Evolutionary conservation across 176 grass and related monocot species (phyloP), one percentile per base, ranked within the genome.

Genomic region (Ampelocalamus luodianensis): DNA sequence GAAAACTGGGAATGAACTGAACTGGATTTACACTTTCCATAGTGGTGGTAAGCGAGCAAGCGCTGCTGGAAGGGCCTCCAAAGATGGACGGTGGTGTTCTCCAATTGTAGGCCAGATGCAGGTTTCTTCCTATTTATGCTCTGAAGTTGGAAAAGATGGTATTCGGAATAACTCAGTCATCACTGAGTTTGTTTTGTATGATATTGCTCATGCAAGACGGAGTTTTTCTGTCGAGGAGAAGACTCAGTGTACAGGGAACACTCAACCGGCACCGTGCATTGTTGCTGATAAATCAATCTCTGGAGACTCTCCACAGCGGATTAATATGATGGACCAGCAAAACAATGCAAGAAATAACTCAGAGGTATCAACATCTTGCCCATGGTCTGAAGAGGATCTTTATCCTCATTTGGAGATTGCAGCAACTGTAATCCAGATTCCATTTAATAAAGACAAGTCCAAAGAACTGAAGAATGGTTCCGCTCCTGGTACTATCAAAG

Each of bases 21-120:
- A 80, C 74, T 92, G 93, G 89, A 89, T 94, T 39, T 99, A 99
- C 90, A 99, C 97, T 46, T 92, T 99, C 79, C 91, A 99, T 69
- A 83, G 85, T 24, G 85, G 80, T 20, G 86, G 84, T 13, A 96
- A 89, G 73, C 89, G 86, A 71, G 73, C 81, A 75, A 94, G 85
- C 72, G 85, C 48, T n/a, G 81, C 76, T 87, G 81, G 90, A 86
- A 89, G 87, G 87, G 79, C 90, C 50, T 88, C 82, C 45, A 91
- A 92, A 79, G 89, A 91, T 74, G 71, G 60, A 61, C 82, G 83
- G 20, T 89, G 64, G 69, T 71, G 78, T 75, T 71, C 83, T 72
- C 93, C 93, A 24, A 88, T 91, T 54, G 39, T 99, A 49, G 97
- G 91, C 23, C 97, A 99, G 80, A 88, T 99, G 91, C 97, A 96